Evolutionary conservation across 2,329 filamentous ascomycete species (phyloP).

Genomic region (Cladosporium sp.): DNA sequence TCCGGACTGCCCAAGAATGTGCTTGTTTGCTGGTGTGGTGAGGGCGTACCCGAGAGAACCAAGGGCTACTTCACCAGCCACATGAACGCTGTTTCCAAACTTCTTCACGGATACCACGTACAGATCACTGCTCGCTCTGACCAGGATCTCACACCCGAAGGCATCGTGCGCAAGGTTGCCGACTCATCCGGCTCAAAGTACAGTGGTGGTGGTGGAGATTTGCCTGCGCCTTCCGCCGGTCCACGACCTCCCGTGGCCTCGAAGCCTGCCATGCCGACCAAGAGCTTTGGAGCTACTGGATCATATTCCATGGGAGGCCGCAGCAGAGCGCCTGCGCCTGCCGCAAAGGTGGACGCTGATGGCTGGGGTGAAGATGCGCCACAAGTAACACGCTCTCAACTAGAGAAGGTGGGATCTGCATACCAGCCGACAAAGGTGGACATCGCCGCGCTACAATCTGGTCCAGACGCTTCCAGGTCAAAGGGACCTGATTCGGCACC

Average conservation of each 20-base stretch:
- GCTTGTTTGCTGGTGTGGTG: constrained; percentile 93
- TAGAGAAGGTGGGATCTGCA: constrained; percentile 87
- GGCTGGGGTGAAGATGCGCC: constrained; percentile 95
- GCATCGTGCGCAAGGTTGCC: constrained; percentile 86
- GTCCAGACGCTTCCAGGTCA: constrained; percentile 63
- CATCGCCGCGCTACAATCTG: constrained; percentile 76
- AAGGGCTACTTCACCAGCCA: constrained; percentile 99
- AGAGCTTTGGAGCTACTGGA: constrained; percentile 47
- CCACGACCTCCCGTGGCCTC: constrained; percentile 70
- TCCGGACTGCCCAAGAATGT: constrained; percentile 84
- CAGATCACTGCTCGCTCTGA: constrained; percentile 95
- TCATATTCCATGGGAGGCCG: constrained; percentile 64
- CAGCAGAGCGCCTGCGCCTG: constrained; percentile 45
- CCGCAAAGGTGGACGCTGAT: constrained; percentile 68
- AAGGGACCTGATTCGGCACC: constrained; percentile 47
- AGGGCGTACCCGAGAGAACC: constrained; percentile 94
- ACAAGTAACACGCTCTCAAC: constrained; percentile 76
- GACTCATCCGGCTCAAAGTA: constrained; percentile 96
- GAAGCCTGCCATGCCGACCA: constrained; percentile 87
- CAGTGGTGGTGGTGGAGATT: constrained; percentile 60
- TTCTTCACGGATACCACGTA: constrained; percentile 94
- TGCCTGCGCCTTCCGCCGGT: constrained; percentile 45
- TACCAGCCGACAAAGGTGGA: constrained; percentile 97
- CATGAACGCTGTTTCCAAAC: constrained; percentile 79
- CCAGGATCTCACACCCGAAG: constrained; percentile 78